Evolutionary conservation across 768 basidiomycete species (phyloP).

Genomic region (Lactarius vividus): DNA sequence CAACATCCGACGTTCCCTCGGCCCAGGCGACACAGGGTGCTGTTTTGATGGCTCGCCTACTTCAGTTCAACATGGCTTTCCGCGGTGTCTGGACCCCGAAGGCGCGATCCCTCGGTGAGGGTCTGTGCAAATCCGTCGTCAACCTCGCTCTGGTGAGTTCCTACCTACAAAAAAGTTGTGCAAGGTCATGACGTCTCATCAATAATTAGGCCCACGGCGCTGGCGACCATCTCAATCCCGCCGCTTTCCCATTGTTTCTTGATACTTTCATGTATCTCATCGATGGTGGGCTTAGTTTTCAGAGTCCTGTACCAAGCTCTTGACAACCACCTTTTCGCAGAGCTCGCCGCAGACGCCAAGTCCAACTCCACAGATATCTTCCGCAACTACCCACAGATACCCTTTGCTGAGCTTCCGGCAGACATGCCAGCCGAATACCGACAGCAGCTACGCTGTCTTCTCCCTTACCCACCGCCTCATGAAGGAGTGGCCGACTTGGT

Average conservation of each 20-base stretch:
- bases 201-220: slow-evolving; percentile 51
- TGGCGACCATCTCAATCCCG: slow-evolving; percentile 51
- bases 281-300: slow-evolving; percentile 52
- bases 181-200: slow-evolving; percentile 6
- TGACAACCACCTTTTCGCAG: slow-evolving; percentile 37
- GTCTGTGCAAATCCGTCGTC: slow-evolving; percentile 45
- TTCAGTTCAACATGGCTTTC: slow-evolving; percentile 75
- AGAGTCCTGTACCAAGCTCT: not conserved
- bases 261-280: slow-evolving; percentile 73
- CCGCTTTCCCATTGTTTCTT: slow-evolving; percentile 61
- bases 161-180: slow-evolving; percentile 1
- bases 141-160: slow-evolving; percentile 29
- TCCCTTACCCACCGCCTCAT: slow-evolving; percentile 53
- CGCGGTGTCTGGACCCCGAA: slow-evolving; percentile 53
- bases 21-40: slow-evolving; percentile 39
- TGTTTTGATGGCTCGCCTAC: slow-evolving; percentile 59
- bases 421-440: slow-evolving; percentile 57
- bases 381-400: slow-evolving; percentile 55
- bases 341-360: slow-evolving; percentile 61
- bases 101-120: slow-evolving; percentile 46
- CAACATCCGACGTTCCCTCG: slow-evolving; percentile 23
- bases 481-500: slow-evolving; percentile 55
- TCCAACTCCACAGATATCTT: slow-evolving; percentile 57
- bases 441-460: slow-evolving; percentile 54
- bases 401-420: slow-evolving; percentile 49